Percentiles rank a stretch among this genome's conserved stretches.
phyloP scores from a whole-genome alignment of 129 eudicot species.

The Tagetes patula region DNA sequence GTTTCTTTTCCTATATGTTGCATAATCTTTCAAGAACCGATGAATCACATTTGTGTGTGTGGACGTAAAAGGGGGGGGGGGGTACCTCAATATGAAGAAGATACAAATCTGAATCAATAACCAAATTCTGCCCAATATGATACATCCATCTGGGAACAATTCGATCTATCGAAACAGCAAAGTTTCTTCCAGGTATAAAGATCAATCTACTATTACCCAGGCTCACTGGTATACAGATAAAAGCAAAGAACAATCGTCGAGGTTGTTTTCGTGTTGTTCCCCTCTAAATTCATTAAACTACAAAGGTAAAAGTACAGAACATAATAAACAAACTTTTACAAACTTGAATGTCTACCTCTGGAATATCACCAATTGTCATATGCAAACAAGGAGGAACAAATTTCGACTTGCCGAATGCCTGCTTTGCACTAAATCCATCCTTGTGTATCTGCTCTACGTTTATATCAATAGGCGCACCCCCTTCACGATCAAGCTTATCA shows the following conservation, averaged over 20 bases:
- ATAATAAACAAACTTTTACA: background rate
- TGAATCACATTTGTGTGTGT: background rate
- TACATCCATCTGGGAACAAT: constrained; percentile 74
- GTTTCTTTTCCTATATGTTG: constrained; percentile 59
- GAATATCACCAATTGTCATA: constrained; percentile 27
- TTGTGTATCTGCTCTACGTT: constrained; percentile 44
- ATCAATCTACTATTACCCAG: constrained; percentile 84
- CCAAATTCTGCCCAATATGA: constrained; percentile 70
- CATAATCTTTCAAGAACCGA: background rate
- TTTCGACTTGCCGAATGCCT: constrained; percentile 28
- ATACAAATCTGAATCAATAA: constrained; percentile 79
- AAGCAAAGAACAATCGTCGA: constrained; percentile 37
- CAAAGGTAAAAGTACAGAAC: background rate
- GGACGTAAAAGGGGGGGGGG: background rate
- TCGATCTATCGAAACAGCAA: constrained; percentile 61
- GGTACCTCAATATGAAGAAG: constrained; percentile 87
- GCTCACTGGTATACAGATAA: constrained; percentile 76
- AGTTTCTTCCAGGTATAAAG: constrained; percentile 66
- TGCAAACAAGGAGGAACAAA: constrained; percentile 71
- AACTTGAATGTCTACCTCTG: constrained; percentile 35
- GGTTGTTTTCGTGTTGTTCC: constrained; percentile 22
- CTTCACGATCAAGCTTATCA: constrained; percentile 76
- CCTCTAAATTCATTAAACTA: constrained; percentile 32
- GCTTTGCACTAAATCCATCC: constrained; percentile 60
- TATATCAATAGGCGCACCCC: constrained; percentile 73